phyloP scores from a whole-genome alignment of 2,329 filamentous ascomycete genomes.

The Ophiognomonia clavigignenti-juglandacearum region DNA sequence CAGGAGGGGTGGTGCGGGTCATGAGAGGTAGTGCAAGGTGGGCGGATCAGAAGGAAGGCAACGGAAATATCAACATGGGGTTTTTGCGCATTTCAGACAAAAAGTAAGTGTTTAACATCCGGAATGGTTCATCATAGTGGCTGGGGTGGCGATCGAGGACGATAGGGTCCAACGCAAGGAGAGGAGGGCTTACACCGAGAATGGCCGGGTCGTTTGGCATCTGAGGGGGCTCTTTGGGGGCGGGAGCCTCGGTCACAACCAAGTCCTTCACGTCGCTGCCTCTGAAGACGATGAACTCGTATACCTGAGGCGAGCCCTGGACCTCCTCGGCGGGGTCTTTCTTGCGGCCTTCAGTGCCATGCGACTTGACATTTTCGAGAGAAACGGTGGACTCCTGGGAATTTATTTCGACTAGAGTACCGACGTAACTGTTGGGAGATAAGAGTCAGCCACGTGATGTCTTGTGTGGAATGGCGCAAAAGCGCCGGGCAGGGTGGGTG shows the following conservation, averaged over 20 bases:
- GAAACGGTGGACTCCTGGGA: slow-evolving; percentile 95
- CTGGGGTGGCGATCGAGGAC: too few species aligned
- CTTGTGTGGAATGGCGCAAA: background rate
- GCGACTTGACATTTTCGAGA: slow-evolving; percentile 91
- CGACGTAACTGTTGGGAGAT: slow-evolving; percentile 70
- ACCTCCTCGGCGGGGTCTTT: slow-evolving; percentile 77
- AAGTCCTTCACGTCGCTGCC: slow-evolving; percentile 98
- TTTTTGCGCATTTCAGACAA: slow-evolving; percentile 91
- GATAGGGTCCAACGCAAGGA: too few species aligned
- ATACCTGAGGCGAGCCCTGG: slow-evolving; percentile 77
- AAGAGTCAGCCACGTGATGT: slow-evolving; percentile 23
- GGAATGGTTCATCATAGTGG: slow-evolving; percentile 90
- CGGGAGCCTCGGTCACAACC: slow-evolving; percentile 79
- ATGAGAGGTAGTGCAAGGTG: slow-evolving; percentile 22
- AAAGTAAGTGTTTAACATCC: slow-evolving; percentile 81
- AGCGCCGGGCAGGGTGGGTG: background rate
- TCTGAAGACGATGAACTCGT: slow-evolving; percentile 98
- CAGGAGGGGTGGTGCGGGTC: slow-evolving; percentile 8
- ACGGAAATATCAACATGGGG: slow-evolving; percentile 95
- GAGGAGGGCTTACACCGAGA: slow-evolving; percentile 79
- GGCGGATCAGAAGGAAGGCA: slow-evolving; percentile 97
- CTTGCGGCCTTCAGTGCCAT: slow-evolving; percentile 87
- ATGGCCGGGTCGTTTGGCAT: slow-evolving; percentile 95
- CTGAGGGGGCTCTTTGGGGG: slow-evolving; percentile 68
- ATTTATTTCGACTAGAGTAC: slow-evolving; percentile 95